Evolutionary conservation across 371 early-diverging fungal species (phyloP), one percentile per base, ranked within the genome.

Genomic region (Lichtheimia hyalospora): DNA sequence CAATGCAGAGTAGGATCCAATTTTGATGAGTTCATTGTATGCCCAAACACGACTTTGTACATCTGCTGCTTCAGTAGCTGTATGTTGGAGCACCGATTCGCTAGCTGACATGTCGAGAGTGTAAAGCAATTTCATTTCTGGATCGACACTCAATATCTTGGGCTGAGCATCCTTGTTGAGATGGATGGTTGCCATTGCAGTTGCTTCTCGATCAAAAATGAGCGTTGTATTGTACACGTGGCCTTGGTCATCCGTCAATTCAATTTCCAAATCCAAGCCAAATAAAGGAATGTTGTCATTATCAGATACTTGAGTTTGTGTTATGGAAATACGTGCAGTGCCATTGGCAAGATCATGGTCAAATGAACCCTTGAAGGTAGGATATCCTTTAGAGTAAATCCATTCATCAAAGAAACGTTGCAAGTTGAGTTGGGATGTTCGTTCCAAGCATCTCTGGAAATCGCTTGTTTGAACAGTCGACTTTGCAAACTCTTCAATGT

Each of bases 331-430:
- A 14, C 62, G 61, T 34, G 74, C 74, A 10, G 59, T 28, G 34
- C 59, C 67, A 10, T 59, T 28, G 20, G 68, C 69, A 5, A 34
- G n/a, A 18, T 69, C 62, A 57, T 74, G 81, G 13, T 59, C 59
- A 59, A 67, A 77, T 4, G 65, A 18, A 15, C 73, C 84, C 55
- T 76, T 84, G 8, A 87, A 44, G 41, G 67, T 69, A 18, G 84
- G 84, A 63, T 70, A 83, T 15, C 87, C 87, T 51, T 78, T 81
- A 23, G 81, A 75, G 58, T 78, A 73, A 24, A 84, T 49, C 83
- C 84, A 86, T 63, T 86, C 81, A 69, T 86, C 87, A 68, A 86
- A 86, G 66, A 86, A 86, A 8, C 73, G 75, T 21, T 77, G 73
- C 46, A 86, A 52, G 58, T 84, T 84, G 8, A 86, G 60, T 14